Evolutionary conservation across 108 stramenopile species (phyloP), one percentile per base, ranked within the genome.

Genomic region (Schizochytrium sp.): DNA sequence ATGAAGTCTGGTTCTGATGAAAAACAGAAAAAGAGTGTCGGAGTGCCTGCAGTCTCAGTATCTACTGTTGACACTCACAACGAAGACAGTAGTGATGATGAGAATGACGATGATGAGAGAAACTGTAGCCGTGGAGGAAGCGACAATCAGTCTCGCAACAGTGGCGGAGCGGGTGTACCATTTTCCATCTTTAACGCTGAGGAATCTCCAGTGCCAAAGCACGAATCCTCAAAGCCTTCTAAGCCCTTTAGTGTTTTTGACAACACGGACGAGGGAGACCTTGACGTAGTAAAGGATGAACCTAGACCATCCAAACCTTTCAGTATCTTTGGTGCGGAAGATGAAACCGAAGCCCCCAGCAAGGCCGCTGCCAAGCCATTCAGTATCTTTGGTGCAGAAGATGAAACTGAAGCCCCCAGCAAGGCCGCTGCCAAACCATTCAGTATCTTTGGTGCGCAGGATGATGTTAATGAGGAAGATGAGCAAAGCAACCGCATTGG

Each of bases 161-260:
- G 15, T 10, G 76, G 47, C 28, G 76, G 50, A n/a, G 3, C 19
- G 59, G 19, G 59, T n/a, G 59, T 53, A 3, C 76, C 76, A 10
- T 83, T 83, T 42, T 10, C 76, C 5, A 83, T 83, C 40, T 83
- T 83, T 83, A 53, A 53, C 50, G 76, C 47, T 0, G 3, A 83
- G 15, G 42, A 44, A 17, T 38, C 40, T 15, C 40, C 72, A 1
- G 28, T 41, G 28, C 72, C 1, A 1, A 44, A 72, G 42, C 28
- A 28, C 28, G 2, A n/a, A n/a, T 60, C 59, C 28, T 60, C 59
- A 2, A 60, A 60, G 2, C 59, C 17, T 1, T 5, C 10, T 53
- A 28, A 83, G 47, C 12, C 28, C 28, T 28, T 28, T 28, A 28
- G 28, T 28, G 28, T 28, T 28, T 28, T 28, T 28, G 28, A 28